Conservation (phyloP, 768 basidiomycete genomes). For the Leccinellum albellum region DNA sequence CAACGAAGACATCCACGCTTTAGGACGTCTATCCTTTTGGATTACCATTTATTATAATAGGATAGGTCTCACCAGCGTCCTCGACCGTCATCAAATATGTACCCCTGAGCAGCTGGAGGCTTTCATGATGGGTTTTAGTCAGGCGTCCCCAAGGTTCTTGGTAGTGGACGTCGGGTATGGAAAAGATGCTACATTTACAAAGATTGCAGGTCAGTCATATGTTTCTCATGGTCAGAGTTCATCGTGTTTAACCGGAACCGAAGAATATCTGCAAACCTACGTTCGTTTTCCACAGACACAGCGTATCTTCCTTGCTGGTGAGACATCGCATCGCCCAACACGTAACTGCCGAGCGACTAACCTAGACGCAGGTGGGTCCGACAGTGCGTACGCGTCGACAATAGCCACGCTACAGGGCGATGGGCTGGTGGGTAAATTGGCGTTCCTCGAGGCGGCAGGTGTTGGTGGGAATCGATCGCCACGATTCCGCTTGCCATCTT, state of each 20-base stretch:
- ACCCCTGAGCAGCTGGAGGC: conserved; percentile 62
- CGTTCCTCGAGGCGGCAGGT: conserved; percentile 51
- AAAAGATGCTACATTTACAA: conserved; percentile 58
- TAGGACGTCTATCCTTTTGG: conserved; percentile 72
- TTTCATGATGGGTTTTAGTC: conserved; percentile 71
- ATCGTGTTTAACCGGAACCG: conserved; percentile 1
- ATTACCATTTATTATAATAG: conserved; percentile 71
- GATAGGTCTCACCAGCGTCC: conserved; percentile 46
- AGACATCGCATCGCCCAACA: conserved; percentile 11
- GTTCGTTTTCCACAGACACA: conserved; percentile 71
- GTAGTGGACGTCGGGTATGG: conserved; percentile 65
- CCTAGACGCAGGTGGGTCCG: conserved; percentile 46
- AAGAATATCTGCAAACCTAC: conserved; percentile 71
- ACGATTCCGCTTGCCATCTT: conserved; percentile 48
- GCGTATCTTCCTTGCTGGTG: conserved; percentile 70
- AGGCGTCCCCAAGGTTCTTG: conserved; percentile 67
- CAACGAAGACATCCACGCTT: conserved; percentile 55
- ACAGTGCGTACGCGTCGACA: conserved; percentile 52
- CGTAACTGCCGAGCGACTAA: not conserved
- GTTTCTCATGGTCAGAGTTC: not conserved
- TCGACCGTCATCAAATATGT: conserved; percentile 53
- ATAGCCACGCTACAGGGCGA: conserved; percentile 57
- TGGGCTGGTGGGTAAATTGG: conserved; percentile 62
- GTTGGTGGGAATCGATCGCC: conserved; percentile 41
- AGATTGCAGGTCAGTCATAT: conserved; percentile 58